These are phyloP conservation scores for Circinella minor DNA, from an alignment of 371 early-diverging fungal genomes.

Conservation along the genomic window DNA sequence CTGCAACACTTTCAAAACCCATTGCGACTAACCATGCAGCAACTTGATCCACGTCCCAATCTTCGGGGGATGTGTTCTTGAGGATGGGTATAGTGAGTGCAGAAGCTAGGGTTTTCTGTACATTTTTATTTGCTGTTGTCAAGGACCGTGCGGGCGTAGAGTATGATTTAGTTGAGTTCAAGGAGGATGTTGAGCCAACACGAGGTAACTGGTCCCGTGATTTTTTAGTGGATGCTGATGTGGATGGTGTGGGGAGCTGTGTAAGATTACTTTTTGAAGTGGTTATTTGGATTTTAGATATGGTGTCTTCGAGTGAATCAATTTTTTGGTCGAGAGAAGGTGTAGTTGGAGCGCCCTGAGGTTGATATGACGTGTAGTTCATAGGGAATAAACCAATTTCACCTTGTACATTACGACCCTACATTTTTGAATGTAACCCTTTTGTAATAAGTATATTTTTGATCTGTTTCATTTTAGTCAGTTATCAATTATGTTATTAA, in stretches of 20 bases:
- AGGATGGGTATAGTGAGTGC: conserved; percentile 19
- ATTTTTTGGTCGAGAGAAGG: conserved; percentile 10
- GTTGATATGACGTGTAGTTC: conserved; percentile 53
- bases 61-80: conserved; percentile 26
- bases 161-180: conserved; percentile 20
- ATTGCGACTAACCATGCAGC: conserved; percentile 36
- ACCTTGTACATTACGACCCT: conserved; percentile 57
- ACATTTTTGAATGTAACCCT: neutral
- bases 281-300: conserved; percentile 10
- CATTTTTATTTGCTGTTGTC: conserved; percentile 12
- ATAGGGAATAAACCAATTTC: conserved; percentile 71
- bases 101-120: conserved; percentile 21
- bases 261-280: neutral
- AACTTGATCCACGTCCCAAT: conserved; percentile 42
- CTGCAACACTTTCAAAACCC: conserved; percentile 55
- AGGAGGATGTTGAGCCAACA: conserved; percentile 21
- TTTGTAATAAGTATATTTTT: neutral
- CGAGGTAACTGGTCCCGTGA: conserved; percentile 20
- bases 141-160: conserved; percentile 17
- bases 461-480: too few relatives aligned
- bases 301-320: conserved; percentile 13
- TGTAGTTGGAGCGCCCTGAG: conserved; percentile 2
- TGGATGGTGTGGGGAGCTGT: conserved; percentile 17
- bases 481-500: too few relatives aligned
- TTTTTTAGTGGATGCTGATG: conserved; percentile 13